A percentile compares a stretch with the other conserved stretches of the same genome.
Evolutionary conservation across 345 rosid species (phyloP).

Genomic region (Linum lewisii): DNA sequence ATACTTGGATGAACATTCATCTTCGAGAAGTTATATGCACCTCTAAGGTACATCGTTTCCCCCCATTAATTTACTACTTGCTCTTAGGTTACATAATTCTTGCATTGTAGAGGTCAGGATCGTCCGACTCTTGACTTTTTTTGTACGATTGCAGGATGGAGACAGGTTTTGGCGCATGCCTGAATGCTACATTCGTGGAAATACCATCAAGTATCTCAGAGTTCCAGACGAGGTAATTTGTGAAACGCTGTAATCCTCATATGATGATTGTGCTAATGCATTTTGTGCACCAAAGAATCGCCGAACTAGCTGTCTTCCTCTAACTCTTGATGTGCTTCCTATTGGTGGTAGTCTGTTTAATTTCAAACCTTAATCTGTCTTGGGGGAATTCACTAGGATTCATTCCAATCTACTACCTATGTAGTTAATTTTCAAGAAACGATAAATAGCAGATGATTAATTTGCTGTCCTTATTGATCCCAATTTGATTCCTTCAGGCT

Average conservation of each 20-base stretch:
- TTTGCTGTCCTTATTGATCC: too few relatives aligned
- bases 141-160: conserved; percentile 53
- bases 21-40: conserved; percentile 98
- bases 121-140: neutral
- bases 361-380: neutral
- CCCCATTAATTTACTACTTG: neutral
- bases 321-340: neutral
- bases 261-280: neutral
- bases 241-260: neutral
- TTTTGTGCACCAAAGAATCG: neutral
- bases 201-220: conserved; percentile 94
- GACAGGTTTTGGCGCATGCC: conserved; percentile 99
- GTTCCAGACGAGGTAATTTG: conserved; percentile 92
- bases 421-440: neutral
- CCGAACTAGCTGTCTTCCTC: neutral
- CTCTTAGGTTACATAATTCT: neutral
- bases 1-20: conserved; percentile 98
- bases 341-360: neutral
- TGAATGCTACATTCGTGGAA: conserved; percentile 98
- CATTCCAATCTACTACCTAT: neutral
- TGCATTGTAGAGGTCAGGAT: neutral
- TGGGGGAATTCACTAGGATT: neutral
- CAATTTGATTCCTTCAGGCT: too few relatives aligned
- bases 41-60: conserved; percentile 50
- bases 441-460: neutral